phyloP scores from a whole-genome alignment of 169 alveolate genomes.

The Babesia gibsoni region DNA sequence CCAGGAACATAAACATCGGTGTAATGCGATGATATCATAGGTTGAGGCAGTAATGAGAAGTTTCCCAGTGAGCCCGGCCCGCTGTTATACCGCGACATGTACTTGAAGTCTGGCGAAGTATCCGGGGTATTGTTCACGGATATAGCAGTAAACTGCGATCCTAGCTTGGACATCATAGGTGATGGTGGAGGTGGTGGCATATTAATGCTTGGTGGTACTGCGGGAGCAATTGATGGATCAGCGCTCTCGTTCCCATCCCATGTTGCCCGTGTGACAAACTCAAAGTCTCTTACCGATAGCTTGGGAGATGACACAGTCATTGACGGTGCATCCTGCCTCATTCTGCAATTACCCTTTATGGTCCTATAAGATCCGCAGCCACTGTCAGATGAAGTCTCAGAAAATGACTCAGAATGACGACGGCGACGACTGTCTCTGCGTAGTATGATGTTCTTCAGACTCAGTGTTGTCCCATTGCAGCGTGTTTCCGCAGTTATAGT shows the following conservation, averaged over 20 bases:
- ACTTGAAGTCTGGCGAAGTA: constrained; percentile 45
- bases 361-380: constrained; percentile 38
- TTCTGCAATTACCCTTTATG: constrained; percentile 22
- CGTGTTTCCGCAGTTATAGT: constrained; percentile 15
- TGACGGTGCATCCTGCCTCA: constrained; percentile 15
- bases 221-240: constrained; percentile 67
- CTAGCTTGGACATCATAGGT: constrained; percentile 30
- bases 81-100: not conserved
- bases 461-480: constrained; percentile 25
- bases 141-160: constrained; percentile 12
- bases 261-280: constrained; percentile 61
- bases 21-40: not conserved
- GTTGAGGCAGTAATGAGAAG: constrained; percentile 22
- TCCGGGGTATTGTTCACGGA: constrained; percentile 43
- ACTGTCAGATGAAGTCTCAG: constrained; percentile 63
- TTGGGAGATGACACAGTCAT: constrained; percentile 22
- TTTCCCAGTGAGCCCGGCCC: not conserved
- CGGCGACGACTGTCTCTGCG: constrained; percentile 58
- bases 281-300: constrained; percentile 35
- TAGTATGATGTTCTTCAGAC: constrained; percentile 45
- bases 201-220: constrained; percentile 58
- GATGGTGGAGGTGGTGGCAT: constrained; percentile 63
- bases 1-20: not conserved
- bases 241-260: constrained; percentile 66
- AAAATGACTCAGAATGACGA: constrained; percentile 44